A percentile compares a stretch with the other conserved stretches of the same genome.
These are phyloP conservation scores for Ophiocordyceps unilateralis DNA, from an alignment of 2,329 filamentous ascomycete genomes.

Conservation along the genomic window DNA sequence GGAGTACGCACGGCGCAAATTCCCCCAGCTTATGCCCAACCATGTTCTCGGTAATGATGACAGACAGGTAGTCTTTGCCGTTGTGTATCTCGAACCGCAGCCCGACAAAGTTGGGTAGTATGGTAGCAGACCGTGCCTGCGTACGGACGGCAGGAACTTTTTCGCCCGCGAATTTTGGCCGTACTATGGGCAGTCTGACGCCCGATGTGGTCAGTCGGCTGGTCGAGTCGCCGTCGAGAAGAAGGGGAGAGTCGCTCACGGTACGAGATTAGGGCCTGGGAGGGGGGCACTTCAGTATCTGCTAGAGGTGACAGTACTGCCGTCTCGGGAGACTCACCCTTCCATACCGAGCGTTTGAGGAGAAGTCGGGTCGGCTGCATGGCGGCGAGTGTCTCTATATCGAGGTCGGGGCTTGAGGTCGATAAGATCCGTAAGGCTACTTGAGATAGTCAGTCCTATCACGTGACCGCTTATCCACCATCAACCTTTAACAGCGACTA, in stretches of 20 bases:
- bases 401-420: no score
- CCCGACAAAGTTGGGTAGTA: conserved; percentile 83
- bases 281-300: neutral
- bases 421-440: no score
- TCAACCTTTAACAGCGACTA: no score
- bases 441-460: no score
- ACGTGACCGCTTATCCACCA: no score
- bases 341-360: conserved; percentile 69
- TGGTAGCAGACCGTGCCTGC: conserved; percentile 73
- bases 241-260: conserved; percentile 21
- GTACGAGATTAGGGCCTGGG: conserved; percentile 33
- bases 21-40: conserved; percentile 90
- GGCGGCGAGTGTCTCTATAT: neutral
- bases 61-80: conserved; percentile 70
- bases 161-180: conserved; percentile 40
- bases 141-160: conserved; percentile 61
- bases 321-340: conserved; percentile 41
- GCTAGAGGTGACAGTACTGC: neutral
- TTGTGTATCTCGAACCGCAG: conserved; percentile 84
- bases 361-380: conserved; percentile 57
- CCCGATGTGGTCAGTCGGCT: neutral
- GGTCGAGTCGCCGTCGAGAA: neutral
- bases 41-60: conserved; percentile 86
- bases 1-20: conserved; percentile 58
- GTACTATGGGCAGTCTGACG: conserved; percentile 44